Evolutionary conservation across 139 green algal genomes (phyloP).

Genomic region (Tetraselmis striata): DNA sequence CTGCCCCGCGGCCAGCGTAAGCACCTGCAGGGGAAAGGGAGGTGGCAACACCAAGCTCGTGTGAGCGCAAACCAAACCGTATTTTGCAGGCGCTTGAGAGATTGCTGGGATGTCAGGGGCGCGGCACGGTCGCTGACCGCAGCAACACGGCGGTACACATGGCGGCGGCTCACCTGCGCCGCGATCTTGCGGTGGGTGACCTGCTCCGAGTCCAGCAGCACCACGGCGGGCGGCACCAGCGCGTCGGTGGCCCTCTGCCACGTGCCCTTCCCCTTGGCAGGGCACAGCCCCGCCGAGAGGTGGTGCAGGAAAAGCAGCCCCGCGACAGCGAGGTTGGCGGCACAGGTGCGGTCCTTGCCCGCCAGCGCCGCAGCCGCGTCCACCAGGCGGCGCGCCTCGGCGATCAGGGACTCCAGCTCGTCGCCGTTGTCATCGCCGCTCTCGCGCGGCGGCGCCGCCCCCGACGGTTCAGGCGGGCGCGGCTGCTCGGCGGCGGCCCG

Average conservation of each 20-base stretch:
- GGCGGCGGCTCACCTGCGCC: too few species aligned
- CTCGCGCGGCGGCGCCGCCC: too few species aligned
- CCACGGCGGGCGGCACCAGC: not conserved
- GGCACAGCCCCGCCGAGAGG: not conserved
- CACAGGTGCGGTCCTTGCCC: not conserved
- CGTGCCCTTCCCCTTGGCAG: not conserved
- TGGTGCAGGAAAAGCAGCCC: not conserved
- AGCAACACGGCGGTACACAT: too few species aligned
- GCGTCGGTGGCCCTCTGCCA: not conserved
- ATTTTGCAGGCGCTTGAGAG: too few species aligned
- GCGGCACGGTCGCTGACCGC: too few species aligned
- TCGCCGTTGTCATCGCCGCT: too few species aligned
- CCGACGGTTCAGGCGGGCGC: too few species aligned
- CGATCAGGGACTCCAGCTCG: not conserved
- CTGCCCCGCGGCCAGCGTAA: not conserved
- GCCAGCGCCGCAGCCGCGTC: not conserved
- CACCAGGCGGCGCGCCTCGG: not conserved
- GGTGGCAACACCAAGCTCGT: too few species aligned
- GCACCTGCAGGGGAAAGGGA: too few species aligned
- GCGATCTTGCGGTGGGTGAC: not conserved
- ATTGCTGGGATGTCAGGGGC: too few species aligned
- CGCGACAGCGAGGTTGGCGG: not conserved
- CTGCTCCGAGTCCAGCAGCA: not conserved
- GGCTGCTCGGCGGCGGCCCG: too few species aligned
- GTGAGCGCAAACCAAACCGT: too few species aligned